phyloP scores from a whole-genome alignment of 208 protist species.

The Leishmania lainsoni region DNA sequence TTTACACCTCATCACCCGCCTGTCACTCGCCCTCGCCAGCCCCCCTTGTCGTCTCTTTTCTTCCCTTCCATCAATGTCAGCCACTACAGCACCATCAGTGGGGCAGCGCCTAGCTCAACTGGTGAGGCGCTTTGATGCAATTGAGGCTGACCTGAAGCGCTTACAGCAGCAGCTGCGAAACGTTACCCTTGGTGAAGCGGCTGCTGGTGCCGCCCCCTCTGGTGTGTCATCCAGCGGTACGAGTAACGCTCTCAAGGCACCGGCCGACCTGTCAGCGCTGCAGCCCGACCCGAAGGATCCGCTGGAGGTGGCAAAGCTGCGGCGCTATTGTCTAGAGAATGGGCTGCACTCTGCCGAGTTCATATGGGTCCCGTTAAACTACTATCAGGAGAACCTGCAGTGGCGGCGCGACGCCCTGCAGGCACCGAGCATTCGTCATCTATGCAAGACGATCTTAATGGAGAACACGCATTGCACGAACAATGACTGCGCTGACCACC shows the following conservation, averaged over 20 bases:
- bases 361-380: constrained; percentile 85
- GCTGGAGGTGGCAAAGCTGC: constrained; percentile 62
- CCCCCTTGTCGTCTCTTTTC: background rate
- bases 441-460: constrained; percentile 94
- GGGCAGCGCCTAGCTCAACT: constrained; percentile 47
- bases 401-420: constrained; percentile 80
- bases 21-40: no score
- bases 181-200: background rate
- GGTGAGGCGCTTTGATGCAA: constrained; percentile 40
- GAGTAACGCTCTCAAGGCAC: constrained; percentile 7
- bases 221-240: background rate
- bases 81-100: background rate
- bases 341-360: constrained; percentile 65
- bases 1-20: no score
- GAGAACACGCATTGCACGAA: constrained; percentile 91
- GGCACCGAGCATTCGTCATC: constrained; percentile 73
- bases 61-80: background rate
- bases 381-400: constrained; percentile 84
- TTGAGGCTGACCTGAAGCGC: constrained; percentile 40
- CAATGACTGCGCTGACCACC: constrained; percentile 55
- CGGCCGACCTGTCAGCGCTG: constrained; percentile 36
- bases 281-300: constrained; percentile 70
- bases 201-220: background rate
- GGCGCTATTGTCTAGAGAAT: constrained; percentile 48
- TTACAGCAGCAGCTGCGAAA: constrained; percentile 19